Conservation (phyloP, 352 stramenopile genomes). For the Globisporangium spinosum region DNA sequence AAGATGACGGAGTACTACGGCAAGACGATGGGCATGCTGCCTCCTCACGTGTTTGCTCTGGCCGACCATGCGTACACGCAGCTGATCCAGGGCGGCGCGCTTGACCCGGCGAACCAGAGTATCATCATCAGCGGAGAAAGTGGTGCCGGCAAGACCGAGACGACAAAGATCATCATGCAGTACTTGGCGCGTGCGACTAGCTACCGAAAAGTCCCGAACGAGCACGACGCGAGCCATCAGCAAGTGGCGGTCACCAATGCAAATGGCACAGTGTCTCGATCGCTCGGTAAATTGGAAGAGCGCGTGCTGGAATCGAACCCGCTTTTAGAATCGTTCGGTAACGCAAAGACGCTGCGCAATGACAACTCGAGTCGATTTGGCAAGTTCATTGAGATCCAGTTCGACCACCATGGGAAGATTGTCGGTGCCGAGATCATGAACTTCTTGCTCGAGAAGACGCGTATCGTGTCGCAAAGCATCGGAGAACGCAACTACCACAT, state of each 20-base stretch:
- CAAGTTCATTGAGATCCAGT: constrained; percentile 98
- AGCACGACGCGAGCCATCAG: constrained; percentile 42
- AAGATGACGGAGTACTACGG: constrained; percentile 90
- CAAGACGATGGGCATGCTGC: constrained; percentile 70
- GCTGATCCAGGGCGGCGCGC: constrained; percentile 76
- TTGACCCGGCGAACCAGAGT: constrained; percentile 86
- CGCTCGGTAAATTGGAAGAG: constrained; percentile 83
- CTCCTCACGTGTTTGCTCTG: constrained; percentile 89
- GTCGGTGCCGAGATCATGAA: constrained; percentile 89
- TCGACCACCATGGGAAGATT: constrained; percentile 91
- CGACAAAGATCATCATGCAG: constrained; percentile 92
- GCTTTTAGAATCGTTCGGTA: constrained; percentile 88
- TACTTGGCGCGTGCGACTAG: constrained; percentile 79
- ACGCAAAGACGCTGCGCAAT: constrained; percentile 94
- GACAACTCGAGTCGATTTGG: constrained; percentile 97
- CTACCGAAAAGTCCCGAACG: constrained; percentile 48
- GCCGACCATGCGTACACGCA: constrained; percentile 88
- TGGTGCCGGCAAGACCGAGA: constrained; percentile 89
- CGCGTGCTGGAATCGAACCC: constrained; percentile 87
- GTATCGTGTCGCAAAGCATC: constrained; percentile 85
- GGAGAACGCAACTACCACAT: constrained; percentile 97
- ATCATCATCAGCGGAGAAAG: constrained; percentile 93
- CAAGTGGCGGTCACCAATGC: constrained; percentile 55
- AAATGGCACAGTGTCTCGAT: constrained; percentile 85
- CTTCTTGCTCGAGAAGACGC: constrained; percentile 90